A percentile compares a stretch with the other conserved stretches of the same genome.
Evolutionary conservation across 371 early-diverging fungal genomes (phyloP).

Genomic region (Mucor circinelloides): DNA sequence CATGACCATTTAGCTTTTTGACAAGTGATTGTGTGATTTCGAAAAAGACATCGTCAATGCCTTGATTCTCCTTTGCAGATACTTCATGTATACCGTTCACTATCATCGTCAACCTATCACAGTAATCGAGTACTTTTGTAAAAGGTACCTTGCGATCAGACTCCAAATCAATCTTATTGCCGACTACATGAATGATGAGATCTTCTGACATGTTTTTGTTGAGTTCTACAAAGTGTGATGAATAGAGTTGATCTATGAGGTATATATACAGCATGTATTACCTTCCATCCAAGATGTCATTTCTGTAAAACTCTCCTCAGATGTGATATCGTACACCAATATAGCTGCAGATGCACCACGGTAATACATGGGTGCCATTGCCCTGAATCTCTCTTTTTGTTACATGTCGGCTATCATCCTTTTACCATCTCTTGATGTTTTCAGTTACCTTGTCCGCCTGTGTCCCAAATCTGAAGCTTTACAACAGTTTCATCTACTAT

Average conservation of each 20-base stretch:
- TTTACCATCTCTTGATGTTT: background rate
- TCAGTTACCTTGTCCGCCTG: slow-evolving; percentile 24
- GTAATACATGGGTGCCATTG: slow-evolving; percentile 74
- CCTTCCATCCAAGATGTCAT: slow-evolving; percentile 72
- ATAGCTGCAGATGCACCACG: slow-evolving; percentile 66
- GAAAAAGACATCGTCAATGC: slow-evolving; percentile 25
- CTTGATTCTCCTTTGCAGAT: slow-evolving; percentile 60
- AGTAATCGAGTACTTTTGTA: slow-evolving; percentile 51
- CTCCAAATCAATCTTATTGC: slow-evolving; percentile 72
- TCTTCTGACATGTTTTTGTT: slow-evolving; percentile 63
- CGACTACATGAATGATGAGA: slow-evolving; percentile 68
- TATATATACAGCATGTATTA: background rate
- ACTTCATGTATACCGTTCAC: slow-evolving; percentile 60
- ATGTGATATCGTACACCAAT: slow-evolving; percentile 59
- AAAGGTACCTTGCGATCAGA: slow-evolving; percentile 51
- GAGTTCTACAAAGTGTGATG: slow-evolving; percentile 44
- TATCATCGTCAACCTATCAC: slow-evolving; percentile 29
- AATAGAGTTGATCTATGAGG: background rate
- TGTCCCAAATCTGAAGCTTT: slow-evolving; percentile 40
- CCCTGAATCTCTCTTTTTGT: slow-evolving; percentile 49
- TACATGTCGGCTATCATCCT: slow-evolving; percentile 31
- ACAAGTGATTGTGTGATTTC: slow-evolving; percentile 18
- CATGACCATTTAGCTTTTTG: slow-evolving; percentile 12
- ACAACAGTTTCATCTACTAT: slow-evolving; percentile 58
- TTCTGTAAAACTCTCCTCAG: slow-evolving; percentile 63